Base-by-base conservation (phyloP, 768 basidiomycete genomes). In the Phlebiopsis gigantea region DNA sequence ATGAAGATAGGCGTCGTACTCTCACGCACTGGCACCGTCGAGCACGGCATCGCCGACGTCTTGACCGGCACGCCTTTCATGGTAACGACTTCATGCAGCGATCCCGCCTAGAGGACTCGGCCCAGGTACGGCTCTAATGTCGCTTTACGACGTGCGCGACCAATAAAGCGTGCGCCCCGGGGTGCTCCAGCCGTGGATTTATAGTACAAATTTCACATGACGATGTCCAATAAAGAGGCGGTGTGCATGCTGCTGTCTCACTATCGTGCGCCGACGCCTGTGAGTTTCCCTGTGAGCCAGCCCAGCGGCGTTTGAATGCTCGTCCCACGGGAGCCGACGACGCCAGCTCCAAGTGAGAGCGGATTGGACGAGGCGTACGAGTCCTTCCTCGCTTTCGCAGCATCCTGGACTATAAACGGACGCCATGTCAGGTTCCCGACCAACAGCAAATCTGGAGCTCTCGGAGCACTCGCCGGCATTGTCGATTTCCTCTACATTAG, bases 401-500 rank as follows among this genome's bases (percentile, higher is more conserved):
- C 83, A 62, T 77, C 75, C 75, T 83, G 86, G 53, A 87, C 90
- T 93, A 66, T 39, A 60, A 39, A 39, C 12, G 34, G 34, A 2
- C 17, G 17, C 17, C 8, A 39, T 17, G 34, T 39, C 34, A 17
- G 34, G 34, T 9, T 39, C 34, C 12, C 34, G 17, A 2, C 34
- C 17, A 57, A 48, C 21, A 43, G 22, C 17, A 26, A n/a, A 21
- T 51, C 46, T 22, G n/a, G 22, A 19, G 55, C 48, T 29, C 28
- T 39, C 46, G 19, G 46, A 19, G 25, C 22, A 45, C 84, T 52
- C 62, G 91, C 91, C 82, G 59, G 85, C 79, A 60, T 64, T 72
- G 62, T 85, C 85, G 55, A 93, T 93, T 66, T 91, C 90, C 53
- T 90, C 89, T 24, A 93, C 84, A 69, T 91, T 93, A 12, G 96